Evolutionary conservation across 768 basidiomycete genomes (phyloP).

Genomic region (Kondoa subrosea): DNA sequence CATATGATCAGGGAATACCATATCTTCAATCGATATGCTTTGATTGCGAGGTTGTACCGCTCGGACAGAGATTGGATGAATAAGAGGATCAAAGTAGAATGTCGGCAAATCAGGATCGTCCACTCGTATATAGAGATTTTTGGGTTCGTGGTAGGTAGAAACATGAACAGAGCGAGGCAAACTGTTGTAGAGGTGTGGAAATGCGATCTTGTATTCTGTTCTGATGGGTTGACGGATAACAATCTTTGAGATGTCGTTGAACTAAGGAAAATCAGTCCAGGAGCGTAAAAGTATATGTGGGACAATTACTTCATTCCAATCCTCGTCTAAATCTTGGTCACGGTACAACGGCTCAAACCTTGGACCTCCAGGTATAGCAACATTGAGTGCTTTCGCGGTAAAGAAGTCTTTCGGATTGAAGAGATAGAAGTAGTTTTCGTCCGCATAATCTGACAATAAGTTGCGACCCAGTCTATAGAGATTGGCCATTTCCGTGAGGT

Average conservation of each 20-base stretch:
- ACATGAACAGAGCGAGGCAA: constrained; percentile 85
- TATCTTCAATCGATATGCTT: constrained; percentile 71
- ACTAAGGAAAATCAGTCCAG: constrained; percentile 43
- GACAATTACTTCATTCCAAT: constrained; percentile 35
- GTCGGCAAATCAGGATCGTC: constrained; percentile 98
- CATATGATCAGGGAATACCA: constrained; percentile 68
- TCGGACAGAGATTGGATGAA: constrained; percentile 89
- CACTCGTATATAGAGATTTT: constrained; percentile 97
- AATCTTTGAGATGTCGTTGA: constrained; percentile 98
- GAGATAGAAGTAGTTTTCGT: constrained; percentile 75
- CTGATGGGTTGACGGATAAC: constrained; percentile 97
- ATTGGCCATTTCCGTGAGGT: constrained; percentile 89
- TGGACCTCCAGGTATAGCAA: constrained; percentile 94
- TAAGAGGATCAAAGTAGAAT: constrained; percentile 96
- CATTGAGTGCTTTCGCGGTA: constrained; percentile 89
- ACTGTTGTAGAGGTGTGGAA: constrained; percentile 97
- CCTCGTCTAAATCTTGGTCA: constrained; percentile 97
- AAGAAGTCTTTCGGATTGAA: constrained; percentile 98
- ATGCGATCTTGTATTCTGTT: constrained; percentile 97
- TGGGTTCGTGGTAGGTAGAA: constrained; percentile 77
- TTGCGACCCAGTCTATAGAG: constrained; percentile 88
- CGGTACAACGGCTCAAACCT: constrained; percentile 93
- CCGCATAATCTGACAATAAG: constrained; percentile 78
- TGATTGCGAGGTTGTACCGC: constrained; percentile 61
- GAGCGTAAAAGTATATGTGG: neutral